These are phyloP conservation scores for Abrus pulchellus DNA, from an alignment of 306 rosid genomes.

Conservation along the genomic window DNA sequence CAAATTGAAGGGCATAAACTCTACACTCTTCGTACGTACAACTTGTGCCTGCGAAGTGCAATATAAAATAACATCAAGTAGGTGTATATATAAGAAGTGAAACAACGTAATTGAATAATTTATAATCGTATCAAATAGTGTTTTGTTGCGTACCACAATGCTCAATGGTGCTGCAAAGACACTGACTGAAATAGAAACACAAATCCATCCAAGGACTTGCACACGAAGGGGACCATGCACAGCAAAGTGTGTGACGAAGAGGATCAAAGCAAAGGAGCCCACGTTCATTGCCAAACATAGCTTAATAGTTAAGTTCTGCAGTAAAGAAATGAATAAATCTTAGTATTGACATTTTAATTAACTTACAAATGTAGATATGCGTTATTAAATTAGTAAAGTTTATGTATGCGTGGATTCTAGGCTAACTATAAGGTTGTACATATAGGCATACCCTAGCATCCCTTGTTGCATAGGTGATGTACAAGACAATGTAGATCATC, in stretches of 20 bases:
- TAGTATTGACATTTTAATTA: background rate
- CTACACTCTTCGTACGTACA: conserved; percentile 66
- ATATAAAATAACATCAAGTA: no score
- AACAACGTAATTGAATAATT: background rate
- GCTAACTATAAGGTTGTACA: background rate
- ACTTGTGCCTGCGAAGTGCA: conserved; percentile 58
- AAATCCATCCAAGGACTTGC: conserved; percentile 71
- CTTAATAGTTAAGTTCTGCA: conserved; percentile 61
- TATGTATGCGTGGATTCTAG: background rate
- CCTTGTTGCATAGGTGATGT: conserved; percentile 58
- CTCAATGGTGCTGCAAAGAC: conserved; percentile 80
- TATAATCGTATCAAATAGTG: background rate
- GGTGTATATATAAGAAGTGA: background rate
- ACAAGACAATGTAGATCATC: conserved; percentile 61
- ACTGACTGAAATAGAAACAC: conserved; percentile 61
- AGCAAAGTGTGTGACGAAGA: conserved; percentile 45
- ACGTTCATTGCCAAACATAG: conserved; percentile 61
- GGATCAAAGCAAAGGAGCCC: conserved; percentile 56
- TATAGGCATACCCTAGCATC: conserved; percentile 55
- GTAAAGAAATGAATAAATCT: background rate
- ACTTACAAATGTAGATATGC: background rate
- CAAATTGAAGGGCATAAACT: conserved; percentile 67
- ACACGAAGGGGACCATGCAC: conserved; percentile 47
- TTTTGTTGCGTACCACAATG: conserved; percentile 59
- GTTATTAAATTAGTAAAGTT: background rate